phyloP scores from a whole-genome alignment of 1,284 basidiomycete genomes.

The Moesziomyces sp. region DNA sequence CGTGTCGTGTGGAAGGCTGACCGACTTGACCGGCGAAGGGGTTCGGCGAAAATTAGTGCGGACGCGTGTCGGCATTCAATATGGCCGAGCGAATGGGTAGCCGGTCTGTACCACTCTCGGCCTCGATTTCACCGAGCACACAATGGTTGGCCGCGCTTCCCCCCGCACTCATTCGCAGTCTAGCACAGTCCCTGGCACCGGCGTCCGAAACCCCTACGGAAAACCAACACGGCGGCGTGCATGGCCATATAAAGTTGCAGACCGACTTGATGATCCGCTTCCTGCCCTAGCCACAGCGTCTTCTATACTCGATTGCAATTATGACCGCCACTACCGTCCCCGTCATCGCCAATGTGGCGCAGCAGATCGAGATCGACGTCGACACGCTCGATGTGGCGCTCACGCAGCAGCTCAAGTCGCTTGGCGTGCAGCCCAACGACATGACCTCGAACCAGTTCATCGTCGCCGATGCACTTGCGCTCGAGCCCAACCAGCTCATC shows the following conservation, averaged over 20 bases:
- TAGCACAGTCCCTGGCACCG: too few species aligned
- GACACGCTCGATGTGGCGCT: slow-evolving; percentile 31
- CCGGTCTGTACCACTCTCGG: too few species aligned
- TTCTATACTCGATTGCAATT: neutral
- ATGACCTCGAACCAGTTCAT: slow-evolving; percentile 49
- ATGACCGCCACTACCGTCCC: slow-evolving; percentile 37
- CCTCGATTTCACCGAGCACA: too few species aligned
- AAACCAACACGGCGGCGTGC: too few species aligned
- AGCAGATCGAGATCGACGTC: slow-evolving; percentile 44
- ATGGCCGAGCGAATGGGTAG: too few species aligned
- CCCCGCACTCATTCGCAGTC: too few species aligned
- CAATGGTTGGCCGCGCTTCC: too few species aligned
- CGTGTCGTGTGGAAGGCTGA: neutral
- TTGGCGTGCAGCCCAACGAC: slow-evolving; percentile 39
- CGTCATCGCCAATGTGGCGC: slow-evolving; percentile 28
- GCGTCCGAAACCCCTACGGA: too few species aligned
- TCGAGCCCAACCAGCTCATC: slow-evolving; percentile 10
- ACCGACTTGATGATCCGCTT: neutral
- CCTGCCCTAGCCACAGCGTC: neutral
- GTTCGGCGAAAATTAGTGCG: too few species aligned
- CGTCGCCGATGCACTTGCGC: slow-evolving; percentile 30
- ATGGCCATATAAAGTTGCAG: too few species aligned
- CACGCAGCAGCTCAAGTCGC: slow-evolving; percentile 27
- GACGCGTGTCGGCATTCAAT: too few species aligned
- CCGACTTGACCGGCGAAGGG: slow-evolving; percentile 9